Evolutionary conservation across 352 stramenopile genomes (phyloP).

Genomic region (Peronosclerospora sorghi): DNA sequence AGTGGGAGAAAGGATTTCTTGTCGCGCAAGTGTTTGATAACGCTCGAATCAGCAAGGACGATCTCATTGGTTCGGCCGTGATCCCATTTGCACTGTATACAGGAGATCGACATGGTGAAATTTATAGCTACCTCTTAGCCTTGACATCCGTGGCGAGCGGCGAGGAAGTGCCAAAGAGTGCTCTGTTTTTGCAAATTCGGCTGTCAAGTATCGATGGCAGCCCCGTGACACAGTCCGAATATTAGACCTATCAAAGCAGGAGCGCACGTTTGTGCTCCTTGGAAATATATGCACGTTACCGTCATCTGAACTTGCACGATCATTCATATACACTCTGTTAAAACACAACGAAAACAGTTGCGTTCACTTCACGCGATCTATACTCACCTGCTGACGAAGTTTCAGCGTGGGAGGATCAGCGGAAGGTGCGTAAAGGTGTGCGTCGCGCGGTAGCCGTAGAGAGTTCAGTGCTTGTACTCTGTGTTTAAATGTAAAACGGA

Average conservation of each 20-base stretch:
- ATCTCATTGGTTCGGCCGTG: constrained; percentile 60
- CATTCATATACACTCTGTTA: too few relatives aligned
- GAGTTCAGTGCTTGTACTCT: too few relatives aligned
- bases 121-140: constrained; percentile 65
- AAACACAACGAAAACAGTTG: too few relatives aligned
- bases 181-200: constrained; percentile 56
- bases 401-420: too few relatives aligned
- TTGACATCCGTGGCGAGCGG: constrained; percentile 43
- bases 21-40: constrained; percentile 65
- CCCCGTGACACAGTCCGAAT: constrained; percentile 36
- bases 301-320: too few relatives aligned
- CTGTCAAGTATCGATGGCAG: constrained; percentile 38
- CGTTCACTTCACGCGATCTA: too few relatives aligned
- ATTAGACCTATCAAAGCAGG: constrained; percentile 7
- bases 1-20: constrained; percentile 57
- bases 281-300: not conserved
- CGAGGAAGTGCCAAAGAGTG: constrained; percentile 31
- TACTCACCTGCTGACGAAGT: too few relatives aligned
- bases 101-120: constrained; percentile 39
- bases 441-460: too few relatives aligned
- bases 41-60: constrained; percentile 49
- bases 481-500: too few relatives aligned
- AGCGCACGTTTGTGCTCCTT: too few relatives aligned
- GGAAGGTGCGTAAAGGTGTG: too few relatives aligned
- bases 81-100: constrained; percentile 55